These are phyloP conservation scores for Russula ochroleuca DNA, from an alignment of 768 basidiomycete species.

Conservation along the genomic window DNA sequence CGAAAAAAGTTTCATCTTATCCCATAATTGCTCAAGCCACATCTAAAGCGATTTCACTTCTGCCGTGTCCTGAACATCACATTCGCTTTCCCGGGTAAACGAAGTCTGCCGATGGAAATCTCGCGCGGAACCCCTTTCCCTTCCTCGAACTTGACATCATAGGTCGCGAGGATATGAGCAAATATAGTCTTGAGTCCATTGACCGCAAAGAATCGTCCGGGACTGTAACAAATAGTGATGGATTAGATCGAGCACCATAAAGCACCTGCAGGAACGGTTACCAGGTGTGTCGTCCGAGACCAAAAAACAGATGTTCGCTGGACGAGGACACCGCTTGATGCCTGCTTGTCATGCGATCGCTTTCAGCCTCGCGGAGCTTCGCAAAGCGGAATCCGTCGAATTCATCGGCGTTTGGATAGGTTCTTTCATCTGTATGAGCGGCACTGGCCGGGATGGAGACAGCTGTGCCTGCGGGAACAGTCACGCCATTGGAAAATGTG, in stretches of 20 bases:
- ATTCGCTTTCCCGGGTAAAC: background rate
- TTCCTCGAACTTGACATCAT: background rate
- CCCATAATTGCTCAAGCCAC: too few species aligned
- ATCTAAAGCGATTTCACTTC: too few species aligned
- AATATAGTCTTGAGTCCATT: background rate
- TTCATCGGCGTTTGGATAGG: conserved; percentile 32
- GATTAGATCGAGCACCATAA: too few species aligned
- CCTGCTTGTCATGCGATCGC: background rate
- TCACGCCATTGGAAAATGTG: too few species aligned
- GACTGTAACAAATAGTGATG: background rate
- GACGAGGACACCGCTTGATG: too few species aligned
- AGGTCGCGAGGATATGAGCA: background rate
- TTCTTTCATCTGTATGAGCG: too few species aligned
- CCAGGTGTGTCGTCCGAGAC: background rate
- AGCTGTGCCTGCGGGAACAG: too few species aligned
- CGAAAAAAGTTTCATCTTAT: too few species aligned
- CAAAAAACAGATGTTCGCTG: background rate
- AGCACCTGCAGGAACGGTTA: background rate
- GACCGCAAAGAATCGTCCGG: background rate
- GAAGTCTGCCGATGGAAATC: too few species aligned
- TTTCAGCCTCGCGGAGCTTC: conserved; percentile 30
- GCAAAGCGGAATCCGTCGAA: conserved; percentile 44
- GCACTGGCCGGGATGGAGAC: too few species aligned
- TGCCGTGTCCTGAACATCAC: too few species aligned
- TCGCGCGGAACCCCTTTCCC: background rate